Evolutionary conservation across 2,329 filamentous ascomycete species (phyloP).

Genomic region (Aspergillus nomiae): DNA sequence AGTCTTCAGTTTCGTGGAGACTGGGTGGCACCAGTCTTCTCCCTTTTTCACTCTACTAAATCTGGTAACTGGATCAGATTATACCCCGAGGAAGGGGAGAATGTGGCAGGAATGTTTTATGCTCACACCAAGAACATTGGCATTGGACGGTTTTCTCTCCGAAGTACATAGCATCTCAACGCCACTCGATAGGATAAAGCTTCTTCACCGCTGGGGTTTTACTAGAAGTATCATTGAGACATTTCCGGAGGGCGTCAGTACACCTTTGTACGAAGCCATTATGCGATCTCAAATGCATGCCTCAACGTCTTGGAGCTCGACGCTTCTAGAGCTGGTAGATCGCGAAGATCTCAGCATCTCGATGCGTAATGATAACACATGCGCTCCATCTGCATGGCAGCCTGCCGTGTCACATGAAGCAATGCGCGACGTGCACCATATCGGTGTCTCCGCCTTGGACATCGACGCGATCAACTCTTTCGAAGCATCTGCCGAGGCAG

Average conservation of each 20-base stretch:
- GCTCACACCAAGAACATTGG: constrained; percentile 66
- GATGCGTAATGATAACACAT: constrained; percentile 52
- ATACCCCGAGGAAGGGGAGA: constrained; percentile 30
- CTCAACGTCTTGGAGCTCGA: constrained; percentile 71
- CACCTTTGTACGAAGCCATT: constrained; percentile 80
- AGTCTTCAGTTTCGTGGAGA: constrained; percentile 59
- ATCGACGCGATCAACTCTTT: constrained; percentile 58
- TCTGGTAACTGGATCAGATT: constrained; percentile 42
- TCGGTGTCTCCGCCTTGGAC: constrained; percentile 61
- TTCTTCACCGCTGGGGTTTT: constrained; percentile 71
- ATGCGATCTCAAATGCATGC: constrained; percentile 81
- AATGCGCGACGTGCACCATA: constrained; percentile 73
- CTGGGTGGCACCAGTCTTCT: constrained; percentile 34
- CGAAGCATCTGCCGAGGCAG: constrained; percentile 79
- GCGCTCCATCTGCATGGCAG: constrained; percentile 33
- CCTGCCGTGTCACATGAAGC: constrained; percentile 64
- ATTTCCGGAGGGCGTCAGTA: constrained; percentile 79
- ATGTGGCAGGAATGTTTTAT: constrained; percentile 41
- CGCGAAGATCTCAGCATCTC: constrained; percentile 77
- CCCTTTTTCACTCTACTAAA: constrained; percentile 56
- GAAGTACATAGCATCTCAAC: constrained; percentile 53
- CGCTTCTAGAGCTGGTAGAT: constrained; percentile 73
- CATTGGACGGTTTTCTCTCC: constrained; percentile 69
- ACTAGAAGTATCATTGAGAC: constrained; percentile 69
- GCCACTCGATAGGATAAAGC: constrained; percentile 68